A percentile compares a stretch with the other conserved stretches of the same genome.
Evolutionary conservation across 768 basidiomycete species (phyloP).

Genomic region (Tubosaeta sp.): DNA sequence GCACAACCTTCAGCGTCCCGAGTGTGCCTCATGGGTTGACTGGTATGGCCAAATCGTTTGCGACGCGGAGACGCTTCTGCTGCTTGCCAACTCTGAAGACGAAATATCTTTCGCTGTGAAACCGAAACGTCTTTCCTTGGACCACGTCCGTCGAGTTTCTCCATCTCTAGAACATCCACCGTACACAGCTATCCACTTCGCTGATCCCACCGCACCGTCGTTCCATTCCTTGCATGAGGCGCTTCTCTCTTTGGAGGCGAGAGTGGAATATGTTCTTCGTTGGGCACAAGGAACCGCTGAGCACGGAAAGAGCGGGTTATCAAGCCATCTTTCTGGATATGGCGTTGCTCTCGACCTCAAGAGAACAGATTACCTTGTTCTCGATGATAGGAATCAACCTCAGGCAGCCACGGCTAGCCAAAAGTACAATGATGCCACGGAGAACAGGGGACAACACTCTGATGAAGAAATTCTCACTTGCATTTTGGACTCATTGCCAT

Average conservation of each 20-base stretch:
- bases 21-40: constrained; percentile 75
- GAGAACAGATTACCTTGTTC: constrained; percentile 93
- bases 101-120: constrained; percentile 28
- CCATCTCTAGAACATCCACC: constrained; percentile 43
- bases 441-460: constrained; percentile 8
- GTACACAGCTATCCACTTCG: constrained; percentile 77
- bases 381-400: constrained; percentile 70
- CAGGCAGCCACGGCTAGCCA: not conserved
- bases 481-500: constrained; percentile 30
- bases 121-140: constrained; percentile 60
- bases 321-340: constrained; percentile 72
- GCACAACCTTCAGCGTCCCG: constrained; percentile 23
- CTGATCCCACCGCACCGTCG: constrained; percentile 55
- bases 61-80: constrained; percentile 54
- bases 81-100: constrained; percentile 46
- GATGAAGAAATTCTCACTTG: constrained; percentile 23
- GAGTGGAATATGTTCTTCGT: constrained; percentile 72
- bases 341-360: constrained; percentile 92
- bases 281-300: constrained; percentile 21
- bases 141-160: constrained; percentile 64
- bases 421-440: not conserved
- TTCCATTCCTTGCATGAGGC: constrained; percentile 70
- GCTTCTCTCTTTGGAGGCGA: constrained; percentile 47
- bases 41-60: constrained; percentile 79
- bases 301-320: constrained; percentile 35